Percentiles rank a stretch among this genome's conserved stretches.
Conservation (phyloP, 2,329 filamentous ascomycete genomes). For the Clonostachys rosea region DNA sequence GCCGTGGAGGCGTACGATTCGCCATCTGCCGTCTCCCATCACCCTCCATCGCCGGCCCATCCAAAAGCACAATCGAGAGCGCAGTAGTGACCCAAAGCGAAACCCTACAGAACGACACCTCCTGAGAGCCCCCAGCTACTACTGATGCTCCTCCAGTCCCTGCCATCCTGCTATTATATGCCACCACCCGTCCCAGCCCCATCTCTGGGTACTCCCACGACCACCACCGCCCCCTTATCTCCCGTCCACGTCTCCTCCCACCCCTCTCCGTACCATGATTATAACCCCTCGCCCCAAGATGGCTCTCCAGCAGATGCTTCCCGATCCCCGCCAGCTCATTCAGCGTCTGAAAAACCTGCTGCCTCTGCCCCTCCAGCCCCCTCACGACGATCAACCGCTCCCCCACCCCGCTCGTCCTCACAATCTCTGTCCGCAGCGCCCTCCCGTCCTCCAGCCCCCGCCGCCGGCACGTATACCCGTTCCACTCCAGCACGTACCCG, state of each 20-base stretch:
- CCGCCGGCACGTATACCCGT: conserved; percentile 2
- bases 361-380: not conserved
- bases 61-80: not conserved
- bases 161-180: too few species aligned
- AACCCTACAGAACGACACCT: conserved; percentile 1
- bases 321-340: conserved; percentile 3
- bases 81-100: not conserved
- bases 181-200: not conserved
- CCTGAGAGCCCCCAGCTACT: not conserved
- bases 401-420: not conserved
- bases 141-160: too few species aligned
- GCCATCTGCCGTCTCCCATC: not conserved
- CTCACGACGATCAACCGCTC: too few species aligned
- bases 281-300: conserved; percentile 2
- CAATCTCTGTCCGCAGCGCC: conserved; percentile 6
- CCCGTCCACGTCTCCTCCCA: not conserved
- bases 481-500: conserved; percentile 9
- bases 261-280: not conserved
- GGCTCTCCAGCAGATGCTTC: conserved; percentile 4
- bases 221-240: conserved; percentile 2
- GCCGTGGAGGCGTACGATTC: conserved; percentile 1
- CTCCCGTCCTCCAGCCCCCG: conserved; percentile 4
- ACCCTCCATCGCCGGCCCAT: not conserved
- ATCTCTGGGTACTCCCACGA: conserved; percentile 6
- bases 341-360: conserved; percentile 1